These are phyloP conservation scores for Gastrolobium villosum DNA, from an alignment of 306 rosid genomes.

Conservation along the genomic window DNA sequence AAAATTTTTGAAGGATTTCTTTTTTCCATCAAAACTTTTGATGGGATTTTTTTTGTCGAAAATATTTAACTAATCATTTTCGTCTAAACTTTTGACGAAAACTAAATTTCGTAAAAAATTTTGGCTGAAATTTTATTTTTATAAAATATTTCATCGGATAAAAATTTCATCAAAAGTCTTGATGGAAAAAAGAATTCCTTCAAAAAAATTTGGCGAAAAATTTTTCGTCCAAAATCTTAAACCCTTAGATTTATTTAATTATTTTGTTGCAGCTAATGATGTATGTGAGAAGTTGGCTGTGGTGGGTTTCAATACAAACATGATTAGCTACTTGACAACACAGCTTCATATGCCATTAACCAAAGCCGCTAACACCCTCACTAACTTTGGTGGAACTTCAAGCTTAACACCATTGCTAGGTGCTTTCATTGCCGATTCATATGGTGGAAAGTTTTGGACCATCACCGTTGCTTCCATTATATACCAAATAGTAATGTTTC, in stretches of 20 bases:
- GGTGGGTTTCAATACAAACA: conserved; percentile 85
- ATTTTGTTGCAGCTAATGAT: conserved; percentile 75
- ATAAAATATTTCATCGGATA: too few relatives aligned
- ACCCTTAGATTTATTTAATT: neutral
- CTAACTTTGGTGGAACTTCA: conserved; percentile 85
- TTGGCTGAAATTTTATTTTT: too few relatives aligned
- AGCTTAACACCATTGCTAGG: conserved; percentile 94
- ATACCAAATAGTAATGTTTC: conserved; percentile 67
- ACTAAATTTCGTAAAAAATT: too few relatives aligned
- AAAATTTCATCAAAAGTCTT: too few relatives aligned
- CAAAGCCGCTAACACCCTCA: conserved; percentile 92
- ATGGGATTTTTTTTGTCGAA: too few relatives aligned
- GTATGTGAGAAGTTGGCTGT: conserved; percentile 89
- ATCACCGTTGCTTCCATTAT: conserved; percentile 75
- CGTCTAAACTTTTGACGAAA: too few relatives aligned
- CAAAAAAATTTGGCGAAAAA: too few relatives aligned
- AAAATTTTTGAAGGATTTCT: too few relatives aligned
- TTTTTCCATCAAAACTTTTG: too few relatives aligned
- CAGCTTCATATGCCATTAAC: conserved; percentile 91
- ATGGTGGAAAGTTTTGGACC: conserved; percentile 85
- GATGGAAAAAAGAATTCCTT: too few relatives aligned
- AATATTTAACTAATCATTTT: too few relatives aligned
- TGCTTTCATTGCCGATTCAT: conserved; percentile 89
- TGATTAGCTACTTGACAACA: conserved; percentile 88
- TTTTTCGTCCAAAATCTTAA: too few relatives aligned